Percentiles rank a stretch among this genome's conserved stretches.
Conservation (phyloP, 139 green algal species). For the Chlorella sp. region DNA sequence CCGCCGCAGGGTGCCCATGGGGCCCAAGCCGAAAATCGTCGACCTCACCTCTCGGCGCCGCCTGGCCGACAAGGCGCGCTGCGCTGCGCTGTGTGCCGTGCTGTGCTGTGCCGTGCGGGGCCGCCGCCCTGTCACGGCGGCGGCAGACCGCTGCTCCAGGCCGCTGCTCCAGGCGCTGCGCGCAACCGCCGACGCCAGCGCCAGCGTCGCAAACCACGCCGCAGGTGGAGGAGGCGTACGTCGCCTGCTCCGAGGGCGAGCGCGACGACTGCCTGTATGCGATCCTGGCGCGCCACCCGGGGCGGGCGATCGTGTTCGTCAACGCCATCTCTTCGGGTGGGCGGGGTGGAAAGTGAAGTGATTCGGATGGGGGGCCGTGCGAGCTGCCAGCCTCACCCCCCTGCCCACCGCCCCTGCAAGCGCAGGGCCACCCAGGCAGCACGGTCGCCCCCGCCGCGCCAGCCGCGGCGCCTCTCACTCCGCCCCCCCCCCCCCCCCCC, state of each 20-base stretch:
- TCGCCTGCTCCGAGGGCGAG: constrained; percentile 64
- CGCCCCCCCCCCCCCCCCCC: no score
- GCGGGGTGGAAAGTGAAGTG: no score
- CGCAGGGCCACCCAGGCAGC: no score
- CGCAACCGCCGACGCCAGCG: no score
- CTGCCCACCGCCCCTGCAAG: no score
- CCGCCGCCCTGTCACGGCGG: no score
- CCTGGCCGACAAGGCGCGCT: constrained; percentile 57
- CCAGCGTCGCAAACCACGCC: not conserved
- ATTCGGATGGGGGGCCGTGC: no score
- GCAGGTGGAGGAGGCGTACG: constrained; percentile 60
- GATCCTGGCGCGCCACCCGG: constrained; percentile 79
- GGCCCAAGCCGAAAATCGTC: constrained; percentile 67
- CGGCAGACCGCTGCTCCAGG: no score
- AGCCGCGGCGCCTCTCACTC: no score
- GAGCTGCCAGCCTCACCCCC: no score
- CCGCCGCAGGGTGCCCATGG: constrained; percentile 53
- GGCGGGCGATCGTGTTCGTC: constrained; percentile 92
- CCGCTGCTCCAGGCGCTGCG: no score
- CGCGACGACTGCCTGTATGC: constrained; percentile 88
- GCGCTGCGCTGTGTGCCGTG: not conserved
- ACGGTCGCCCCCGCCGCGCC: no score
- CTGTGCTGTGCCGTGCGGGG: not conserved
- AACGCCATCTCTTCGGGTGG: constrained; percentile 89
- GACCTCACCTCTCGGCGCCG: constrained; percentile 73